These are phyloP conservation scores for Trichoderma polysporum DNA, from an alignment of 2,329 filamentous ascomycete genomes.

Conservation along the genomic window DNA sequence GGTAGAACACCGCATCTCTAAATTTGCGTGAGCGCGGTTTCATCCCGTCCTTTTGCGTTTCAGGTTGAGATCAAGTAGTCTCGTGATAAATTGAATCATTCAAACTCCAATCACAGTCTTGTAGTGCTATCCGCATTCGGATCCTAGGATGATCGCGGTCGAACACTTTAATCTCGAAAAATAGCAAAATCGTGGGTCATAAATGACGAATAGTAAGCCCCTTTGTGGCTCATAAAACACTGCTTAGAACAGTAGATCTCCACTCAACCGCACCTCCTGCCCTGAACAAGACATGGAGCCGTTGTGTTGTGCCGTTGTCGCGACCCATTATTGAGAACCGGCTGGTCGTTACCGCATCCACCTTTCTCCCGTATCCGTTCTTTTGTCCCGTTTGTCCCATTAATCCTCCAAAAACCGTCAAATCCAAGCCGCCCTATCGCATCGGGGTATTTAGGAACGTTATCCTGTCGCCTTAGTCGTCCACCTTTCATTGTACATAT, in stretches of 20 bases:
- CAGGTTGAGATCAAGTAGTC: not conserved
- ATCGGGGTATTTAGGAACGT: not conserved
- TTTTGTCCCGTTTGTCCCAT: not conserved
- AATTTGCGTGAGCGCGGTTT: not conserved
- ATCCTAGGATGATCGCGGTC: not conserved
- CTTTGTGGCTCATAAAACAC: not conserved
- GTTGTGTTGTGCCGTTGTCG: not conserved
- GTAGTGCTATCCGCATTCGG: not conserved
- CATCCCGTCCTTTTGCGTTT: not conserved
- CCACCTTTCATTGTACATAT: not conserved
- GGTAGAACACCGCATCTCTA: not conserved
- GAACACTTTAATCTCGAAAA: not conserved
- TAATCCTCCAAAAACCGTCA: not conserved
- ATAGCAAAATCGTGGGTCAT: not conserved
- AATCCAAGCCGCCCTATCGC: not conserved
- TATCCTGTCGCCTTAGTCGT: not conserved
- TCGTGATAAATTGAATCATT: not conserved
- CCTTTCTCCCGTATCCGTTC: not conserved
- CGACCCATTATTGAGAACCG: not conserved
- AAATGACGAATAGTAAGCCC: not conserved
- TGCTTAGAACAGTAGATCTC: no score
- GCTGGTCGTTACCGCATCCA: not conserved
- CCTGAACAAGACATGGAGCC: not conserved
- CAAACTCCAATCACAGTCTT: not conserved
- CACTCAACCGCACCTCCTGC: no score